A percentile compares a stretch with the other conserved stretches of the same genome.
These are phyloP conservation scores for Epichloe glyceriae DNA, from an alignment of 2,329 filamentous ascomycete genomes.

Conservation along the genomic window DNA sequence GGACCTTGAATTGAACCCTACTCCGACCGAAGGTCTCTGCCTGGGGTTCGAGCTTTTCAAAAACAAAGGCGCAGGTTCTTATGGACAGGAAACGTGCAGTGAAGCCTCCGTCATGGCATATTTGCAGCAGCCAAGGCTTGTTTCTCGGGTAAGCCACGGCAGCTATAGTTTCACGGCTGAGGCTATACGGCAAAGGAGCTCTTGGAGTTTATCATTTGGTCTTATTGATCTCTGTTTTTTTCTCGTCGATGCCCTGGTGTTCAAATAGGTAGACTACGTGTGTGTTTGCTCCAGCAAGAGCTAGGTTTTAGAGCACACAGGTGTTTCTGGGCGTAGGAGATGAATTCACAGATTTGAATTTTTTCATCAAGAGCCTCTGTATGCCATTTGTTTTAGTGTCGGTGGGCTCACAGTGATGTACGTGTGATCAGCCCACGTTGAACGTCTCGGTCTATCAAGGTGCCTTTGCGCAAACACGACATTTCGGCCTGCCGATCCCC, in stretches of 20 bases:
- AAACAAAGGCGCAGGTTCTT: neutral
- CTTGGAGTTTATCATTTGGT: neutral
- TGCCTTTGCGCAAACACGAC: too few species aligned
- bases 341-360: neutral
- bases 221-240: neutral
- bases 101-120: neutral
- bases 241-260: neutral
- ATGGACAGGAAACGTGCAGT: neutral
- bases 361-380: too few species aligned
- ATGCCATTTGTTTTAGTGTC: too few species aligned
- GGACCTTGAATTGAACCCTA: neutral
- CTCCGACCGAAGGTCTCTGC: neutral
- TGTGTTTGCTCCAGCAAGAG: constrained; percentile 2
- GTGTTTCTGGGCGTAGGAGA: constrained; percentile 2
- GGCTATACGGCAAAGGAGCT: neutral
- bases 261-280: constrained; percentile 4
- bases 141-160: neutral
- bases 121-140: neutral
- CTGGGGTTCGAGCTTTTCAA: neutral
- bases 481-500: too few species aligned
- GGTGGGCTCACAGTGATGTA: too few species aligned
- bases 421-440: too few species aligned
- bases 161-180: neutral
- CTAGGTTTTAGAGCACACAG: constrained; percentile 2
- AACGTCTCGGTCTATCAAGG: too few species aligned